Base-by-base conservation (phyloP, 2,329 filamentous ascomycete species). In the Lecanicillium sp. region DNA sequence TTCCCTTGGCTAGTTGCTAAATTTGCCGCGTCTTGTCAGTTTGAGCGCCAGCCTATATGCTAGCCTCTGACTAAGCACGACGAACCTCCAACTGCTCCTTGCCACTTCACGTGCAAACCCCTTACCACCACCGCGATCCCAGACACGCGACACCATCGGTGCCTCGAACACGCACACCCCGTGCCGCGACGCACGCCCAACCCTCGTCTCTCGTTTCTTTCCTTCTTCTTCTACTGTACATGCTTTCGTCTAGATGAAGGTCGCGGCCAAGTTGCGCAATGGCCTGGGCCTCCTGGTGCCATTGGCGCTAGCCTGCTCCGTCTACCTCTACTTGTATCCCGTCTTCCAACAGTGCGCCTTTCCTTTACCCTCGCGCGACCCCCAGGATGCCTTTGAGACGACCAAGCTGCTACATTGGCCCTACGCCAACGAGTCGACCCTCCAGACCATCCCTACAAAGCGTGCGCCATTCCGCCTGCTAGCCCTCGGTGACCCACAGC, bases 291-390 rank as follows among this genome's bases (percentile, higher is more conserved):
- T 77, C 36, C 42, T 64, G 52, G 54, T 59, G 48, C 80, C 86
- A 35, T 54, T 90, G 55, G 81, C 84, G 42, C 52, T 90, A 54
- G 62, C 77, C 46, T 76, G 77, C 54, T 87, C 84, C 37, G 52
- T 80, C 48, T 94, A 89, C 64, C 72, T 97, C 38, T 96, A 96
- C 65, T 68, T 90, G 29, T 97, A 94, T 57, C 89, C 92, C 8
- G 55, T 86, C 49, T 82, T 95, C 54, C 74, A 79, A 48, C 74
- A 77, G 53, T 97, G 89, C 68, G 79, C 74, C 28, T 97, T 96
- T 61, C 87, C 89, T 10, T 58, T 66, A 47, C 71, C 67, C 27
- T 65, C 59, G 5, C 47, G 59, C 29, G 50, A 59, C 39, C 37
- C 49, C 17, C 37, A 43, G 4, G 57, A 60, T 20, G 60, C 61